Base-by-base conservation (phyloP, 345 rosid species). In the Geranium brycei region DNA sequence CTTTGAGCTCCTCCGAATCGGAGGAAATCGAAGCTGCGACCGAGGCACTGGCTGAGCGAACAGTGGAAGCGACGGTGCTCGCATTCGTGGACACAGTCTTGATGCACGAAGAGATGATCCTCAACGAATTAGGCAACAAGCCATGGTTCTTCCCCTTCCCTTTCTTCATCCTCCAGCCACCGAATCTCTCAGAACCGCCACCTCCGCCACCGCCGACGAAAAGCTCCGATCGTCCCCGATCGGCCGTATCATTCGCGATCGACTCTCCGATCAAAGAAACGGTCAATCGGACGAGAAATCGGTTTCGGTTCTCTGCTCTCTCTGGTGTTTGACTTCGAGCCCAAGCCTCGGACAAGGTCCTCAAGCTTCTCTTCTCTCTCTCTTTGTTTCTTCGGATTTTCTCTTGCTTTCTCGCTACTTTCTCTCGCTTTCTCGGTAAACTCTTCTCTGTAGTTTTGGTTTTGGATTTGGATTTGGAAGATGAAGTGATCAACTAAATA, bases 61-160 rank as follows among this genome's bases (percentile, higher is more conserved):
- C 95, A 17, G 93, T 76, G 15, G 95, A 84, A 17, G 92, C 91
- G 65, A 91, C 97, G 80, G 83, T 82, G 76, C 82, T 79, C 57
- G 97, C 93, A 81, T 88, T 91, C 30, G 95, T 76, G 32, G 97
- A 91, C 18, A 91, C 97, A 58, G 95, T 91, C 81, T 88, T 91
- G 59, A 91, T 83, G 75, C 97, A 91, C 70, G 97, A 91, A 28
- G 97, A 91, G 57, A 91, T 91, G 19, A 91, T 91, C 85, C 87
- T 82, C 66, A 91, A 77, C 15, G 97, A 91, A 80, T 78, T 86
- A 1, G 97, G 97, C 82, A 91, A 71, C 82, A 91, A 74, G 56
- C 97, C 91, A 74, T 73, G 82, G 63, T 82, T 91, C 83, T 72
- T 84, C 51, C 85, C 87, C 73, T 84, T 91, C 41, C 88, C 87